Evolutionary conservation across 441 rosid genomes (phyloP).

Genomic region (Breynia disticha): DNA sequence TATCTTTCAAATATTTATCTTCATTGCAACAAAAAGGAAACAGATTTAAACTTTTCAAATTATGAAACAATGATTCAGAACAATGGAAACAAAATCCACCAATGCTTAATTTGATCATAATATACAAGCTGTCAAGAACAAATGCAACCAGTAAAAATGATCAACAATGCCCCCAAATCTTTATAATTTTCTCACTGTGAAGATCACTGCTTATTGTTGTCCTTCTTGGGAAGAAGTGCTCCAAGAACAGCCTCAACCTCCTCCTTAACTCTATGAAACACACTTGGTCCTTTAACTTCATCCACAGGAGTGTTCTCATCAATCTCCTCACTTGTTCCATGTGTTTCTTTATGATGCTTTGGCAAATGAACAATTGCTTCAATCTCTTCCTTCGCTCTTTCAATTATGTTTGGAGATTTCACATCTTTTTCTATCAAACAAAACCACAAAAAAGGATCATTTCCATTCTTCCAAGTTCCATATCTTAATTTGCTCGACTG

Average conservation of each 20-base stretch:
- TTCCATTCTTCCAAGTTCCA: not conserved
- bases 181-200: too few relatives aligned
- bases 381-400: conserved; percentile 32
- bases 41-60: too few relatives aligned
- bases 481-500: too few relatives aligned
- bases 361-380: conserved; percentile 22
- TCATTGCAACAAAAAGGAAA: too few relatives aligned
- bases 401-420: conserved; percentile 26
- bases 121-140: not conserved
- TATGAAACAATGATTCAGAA: too few relatives aligned
- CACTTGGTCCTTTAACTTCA: conserved; percentile 43
- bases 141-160: not conserved
- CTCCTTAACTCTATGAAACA: conserved; percentile 44
- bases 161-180: conserved; percentile 10
- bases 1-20: too few relatives aligned
- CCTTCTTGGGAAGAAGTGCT: conserved; percentile 36
- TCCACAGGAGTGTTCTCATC: conserved; percentile 34
- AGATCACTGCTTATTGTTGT: conserved; percentile 10
- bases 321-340: conserved; percentile 48
- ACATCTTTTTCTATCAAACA: conserved; percentile 19
- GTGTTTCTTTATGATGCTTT: conserved; percentile 35
- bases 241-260: conserved; percentile 44
- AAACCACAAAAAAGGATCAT: not conserved
- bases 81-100: too few relatives aligned
- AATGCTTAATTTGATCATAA: too few relatives aligned